A percentile compares a stretch with the other conserved stretches of the same genome.
These are phyloP conservation scores for Hygrophoropsis aurantiaca DNA, from an alignment of 768 basidiomycete species.

Conservation along the genomic window DNA sequence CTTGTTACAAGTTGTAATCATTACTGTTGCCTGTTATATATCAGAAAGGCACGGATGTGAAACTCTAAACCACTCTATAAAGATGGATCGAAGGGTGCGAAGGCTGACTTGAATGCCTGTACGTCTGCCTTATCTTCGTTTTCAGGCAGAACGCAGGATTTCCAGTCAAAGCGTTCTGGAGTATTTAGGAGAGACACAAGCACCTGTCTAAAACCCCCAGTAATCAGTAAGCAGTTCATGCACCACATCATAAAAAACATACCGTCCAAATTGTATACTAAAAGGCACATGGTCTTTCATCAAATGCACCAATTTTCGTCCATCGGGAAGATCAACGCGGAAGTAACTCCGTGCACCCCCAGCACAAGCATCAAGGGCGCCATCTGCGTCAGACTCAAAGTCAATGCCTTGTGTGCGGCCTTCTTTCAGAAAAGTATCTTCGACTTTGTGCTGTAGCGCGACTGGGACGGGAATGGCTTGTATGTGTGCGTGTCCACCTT, in stretches of 20 bases:
- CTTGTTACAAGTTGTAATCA: too few relatives aligned
- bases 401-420: slow-evolving; percentile 66
- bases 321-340: slow-evolving; percentile 86
- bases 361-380: slow-evolving; percentile 51
- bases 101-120: slow-evolving; percentile 80
- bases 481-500: slow-evolving; percentile 93
- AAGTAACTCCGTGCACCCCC: slow-evolving; percentile 75
- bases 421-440: slow-evolving; percentile 69
- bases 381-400: slow-evolving; percentile 72
- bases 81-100: slow-evolving; percentile 68
- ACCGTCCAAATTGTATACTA: slow-evolving; percentile 94
- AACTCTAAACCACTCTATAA: slow-evolving; percentile 20
- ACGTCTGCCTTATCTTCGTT: slow-evolving; percentile 86
- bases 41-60: too few relatives aligned
- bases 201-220: slow-evolving; percentile 58
- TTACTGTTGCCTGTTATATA: too few relatives aligned
- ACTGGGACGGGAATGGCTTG: slow-evolving; percentile 80
- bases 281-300: slow-evolving; percentile 79
- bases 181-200: slow-evolving; percentile 73
- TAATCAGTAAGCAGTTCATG: not conserved
- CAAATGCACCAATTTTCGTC: slow-evolving; percentile 81
- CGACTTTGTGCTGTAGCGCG: slow-evolving; percentile 61
- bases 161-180: slow-evolving; percentile 89
- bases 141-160: slow-evolving; percentile 77
- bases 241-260: slow-evolving; percentile 22